Base-by-base conservation (phyloP, 1,284 basidiomycete species). In the Mycena sp. region DNA sequence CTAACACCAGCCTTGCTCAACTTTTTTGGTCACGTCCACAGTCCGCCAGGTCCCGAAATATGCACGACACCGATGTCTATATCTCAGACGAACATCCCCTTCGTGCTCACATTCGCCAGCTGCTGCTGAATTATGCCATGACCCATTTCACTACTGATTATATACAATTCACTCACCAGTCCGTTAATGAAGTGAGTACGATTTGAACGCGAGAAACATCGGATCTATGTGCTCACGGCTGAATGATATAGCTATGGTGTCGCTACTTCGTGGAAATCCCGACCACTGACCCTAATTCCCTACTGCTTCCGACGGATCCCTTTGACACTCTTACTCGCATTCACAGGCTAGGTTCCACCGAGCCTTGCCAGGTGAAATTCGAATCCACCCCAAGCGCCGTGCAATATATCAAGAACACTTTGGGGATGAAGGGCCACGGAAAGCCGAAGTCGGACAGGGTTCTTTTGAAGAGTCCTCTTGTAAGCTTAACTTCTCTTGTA, bases 141-240 rank as follows among this genome's bases (percentile, higher is more conserved):
- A 73, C 72, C n/a, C 84, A 90, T 72, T 74, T 88, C 35, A 84
- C 87, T 0, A 82, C 76, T 52, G 79, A 88, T 69, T 82, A 89
- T 71, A 74, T 85, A 38, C 72, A 78, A n/a, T 86, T 83, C 69
- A 88, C 87, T 3, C 78, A 85, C 65, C 71, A 77, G 56, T 76
- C 78, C 2, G 82, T 85, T 7, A 71, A 79, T 43, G 78, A 86
- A 70, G 88, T 84, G 2, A 30, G 52, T n/a, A n/a, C n/a, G n/a
- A n/a, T n/a, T n/a, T 23, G 30, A 6, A 19, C n/a, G 40, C 1
- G n/a, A 19, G 17, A n/a, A n/a, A n/a, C n/a, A n/a, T n/a, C n/a
- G 32, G 17, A 35, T 19, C 19, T 12, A 23, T 37, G 16, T n/a
- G n/a, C n/a, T n/a, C 21, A 28, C 25, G 44, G 58, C 67, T 61